Conservation (phyloP, 2,329 filamentous ascomycete genomes). For the Diaporthe amygdali region DNA sequence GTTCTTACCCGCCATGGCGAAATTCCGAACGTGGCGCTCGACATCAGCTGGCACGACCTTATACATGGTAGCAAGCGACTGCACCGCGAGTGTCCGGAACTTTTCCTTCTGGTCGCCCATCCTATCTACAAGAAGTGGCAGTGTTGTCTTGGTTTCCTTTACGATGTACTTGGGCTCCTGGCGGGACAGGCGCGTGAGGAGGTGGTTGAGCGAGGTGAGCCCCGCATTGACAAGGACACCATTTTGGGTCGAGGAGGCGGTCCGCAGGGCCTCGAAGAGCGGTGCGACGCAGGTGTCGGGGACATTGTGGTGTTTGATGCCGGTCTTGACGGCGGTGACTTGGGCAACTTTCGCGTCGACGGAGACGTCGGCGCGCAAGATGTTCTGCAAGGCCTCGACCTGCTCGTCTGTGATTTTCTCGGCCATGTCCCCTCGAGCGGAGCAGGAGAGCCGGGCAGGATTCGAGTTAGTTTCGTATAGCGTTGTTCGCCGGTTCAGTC, state of each 20-base stretch:
- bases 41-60: conserved; percentile 72
- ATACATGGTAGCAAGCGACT: conserved; percentile 81
- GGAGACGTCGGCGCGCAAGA: conserved; percentile 66
- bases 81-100: conserved; percentile 74
- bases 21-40: conserved; percentile 79
- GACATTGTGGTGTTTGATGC: conserved; percentile 92
- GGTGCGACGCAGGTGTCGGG: conserved; percentile 73
- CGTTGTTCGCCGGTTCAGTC: neutral
- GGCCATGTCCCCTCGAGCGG: conserved; percentile 45
- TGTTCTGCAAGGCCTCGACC: conserved; percentile 57
- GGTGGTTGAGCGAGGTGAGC: conserved; percentile 86
- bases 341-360: conserved; percentile 74
- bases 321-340: conserved; percentile 79
- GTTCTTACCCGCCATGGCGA: conserved; percentile 80
- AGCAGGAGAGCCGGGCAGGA: neutral
- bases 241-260: conserved; percentile 78
- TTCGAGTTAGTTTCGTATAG: neutral
- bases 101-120: conserved; percentile 90
- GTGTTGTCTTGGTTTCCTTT: conserved; percentile 72
- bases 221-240: conserved; percentile 80
- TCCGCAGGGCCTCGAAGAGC: conserved; percentile 82
- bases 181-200: conserved; percentile 83
- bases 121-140: conserved; percentile 80
- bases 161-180: conserved; percentile 79
- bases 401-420: conserved; percentile 65